Evolutionary conservation across 176 grass and related monocot genomes (phyloP).

Genomic region (Bonia amplexicaulis): DNA sequence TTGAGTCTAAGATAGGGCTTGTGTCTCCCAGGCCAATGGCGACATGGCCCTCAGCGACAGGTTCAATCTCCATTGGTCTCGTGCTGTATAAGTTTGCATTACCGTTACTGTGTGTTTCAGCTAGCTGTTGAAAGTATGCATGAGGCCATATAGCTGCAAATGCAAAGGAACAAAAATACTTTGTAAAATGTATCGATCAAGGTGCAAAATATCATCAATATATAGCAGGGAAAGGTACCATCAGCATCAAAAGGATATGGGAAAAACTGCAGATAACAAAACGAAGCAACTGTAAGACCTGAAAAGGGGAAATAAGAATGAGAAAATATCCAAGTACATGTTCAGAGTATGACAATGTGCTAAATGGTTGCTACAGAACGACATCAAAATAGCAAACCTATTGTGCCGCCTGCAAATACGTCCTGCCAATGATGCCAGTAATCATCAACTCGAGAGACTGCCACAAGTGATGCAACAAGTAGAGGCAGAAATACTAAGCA

Average conservation of each 20-base stretch:
- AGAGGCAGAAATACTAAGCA: constrained; percentile 58
- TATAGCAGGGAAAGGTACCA: constrained; percentile 17
- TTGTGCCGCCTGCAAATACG: constrained; percentile 45
- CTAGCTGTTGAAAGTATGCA: constrained; percentile 49
- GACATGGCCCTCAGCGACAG: not conserved
- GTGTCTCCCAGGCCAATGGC: constrained; percentile 21
- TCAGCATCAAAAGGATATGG: constrained; percentile 51
- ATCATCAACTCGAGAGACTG: constrained; percentile 57
- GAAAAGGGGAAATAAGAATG: constrained; percentile 23
- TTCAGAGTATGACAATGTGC: not conserved
- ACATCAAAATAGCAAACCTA: constrained; percentile 32
- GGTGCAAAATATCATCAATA: not conserved
- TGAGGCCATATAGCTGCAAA: constrained; percentile 51
- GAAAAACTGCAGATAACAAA: constrained; percentile 63
- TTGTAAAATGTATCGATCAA: not conserved
- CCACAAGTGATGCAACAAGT: constrained; percentile 48
- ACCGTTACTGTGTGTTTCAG: constrained; percentile 25
- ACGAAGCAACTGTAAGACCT: constrained; percentile 49
- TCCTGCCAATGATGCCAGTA: constrained; percentile 72
- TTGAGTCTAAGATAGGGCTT: constrained; percentile 24
- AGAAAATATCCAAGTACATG: not conserved
- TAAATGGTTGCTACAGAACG: not conserved
- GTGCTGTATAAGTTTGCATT: constrained; percentile 7
- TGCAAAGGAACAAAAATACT: not conserved
- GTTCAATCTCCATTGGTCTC: constrained; percentile 25